Evolutionary conservation across 2,329 filamentous ascomycete species (phyloP).

Genomic region (Fusarium sp.): DNA sequence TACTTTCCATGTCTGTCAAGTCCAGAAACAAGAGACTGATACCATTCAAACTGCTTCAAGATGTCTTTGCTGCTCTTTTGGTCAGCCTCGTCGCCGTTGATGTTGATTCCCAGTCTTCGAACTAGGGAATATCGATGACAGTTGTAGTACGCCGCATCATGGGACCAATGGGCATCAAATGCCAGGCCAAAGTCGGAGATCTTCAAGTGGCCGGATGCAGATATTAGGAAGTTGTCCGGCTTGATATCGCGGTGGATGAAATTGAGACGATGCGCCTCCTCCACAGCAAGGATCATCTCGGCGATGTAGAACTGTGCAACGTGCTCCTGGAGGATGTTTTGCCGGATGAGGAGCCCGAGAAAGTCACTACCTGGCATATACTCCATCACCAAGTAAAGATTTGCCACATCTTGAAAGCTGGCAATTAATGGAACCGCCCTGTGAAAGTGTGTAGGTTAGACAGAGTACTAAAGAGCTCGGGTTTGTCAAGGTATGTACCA

Average conservation of each 20-base stretch:
- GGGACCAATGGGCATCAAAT: conserved; percentile 95
- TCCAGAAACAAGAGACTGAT: conserved; percentile 50
- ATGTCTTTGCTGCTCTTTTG: conserved; percentile 64
- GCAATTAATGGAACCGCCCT: conserved; percentile 90
- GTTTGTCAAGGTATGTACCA: conserved; percentile 67
- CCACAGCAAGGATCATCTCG: conserved; percentile 96
- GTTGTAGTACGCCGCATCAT: conserved; percentile 89
- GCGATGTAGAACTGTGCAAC: conserved; percentile 90
- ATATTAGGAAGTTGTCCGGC: conserved; percentile 96
- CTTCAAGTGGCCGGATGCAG: conserved; percentile 89
- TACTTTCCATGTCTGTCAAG: conserved; percentile 55
- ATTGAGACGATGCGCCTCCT: conserved; percentile 88
- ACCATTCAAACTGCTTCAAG: conserved; percentile 54
- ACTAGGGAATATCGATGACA: conserved; percentile 86
- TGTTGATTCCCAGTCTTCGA: conserved; percentile 80
- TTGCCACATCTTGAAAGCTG: conserved; percentile 89
- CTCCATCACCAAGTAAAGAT: conserved; percentile 96
- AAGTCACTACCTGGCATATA: conserved; percentile 99
- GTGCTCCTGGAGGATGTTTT: conserved; percentile 85
- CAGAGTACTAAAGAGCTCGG: not conserved
- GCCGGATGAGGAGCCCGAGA: conserved; percentile 86
- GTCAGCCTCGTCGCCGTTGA: conserved; percentile 83
- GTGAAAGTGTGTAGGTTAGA: not conserved
- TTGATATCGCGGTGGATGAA: conserved; percentile 98
- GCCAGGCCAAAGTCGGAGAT: conserved; percentile 97